Percentiles rank a stretch among this genome's conserved stretches.
Evolutionary conservation across 352 stramenopile species (phyloP).

Genomic region (Globisporangium cederbergense): DNA sequence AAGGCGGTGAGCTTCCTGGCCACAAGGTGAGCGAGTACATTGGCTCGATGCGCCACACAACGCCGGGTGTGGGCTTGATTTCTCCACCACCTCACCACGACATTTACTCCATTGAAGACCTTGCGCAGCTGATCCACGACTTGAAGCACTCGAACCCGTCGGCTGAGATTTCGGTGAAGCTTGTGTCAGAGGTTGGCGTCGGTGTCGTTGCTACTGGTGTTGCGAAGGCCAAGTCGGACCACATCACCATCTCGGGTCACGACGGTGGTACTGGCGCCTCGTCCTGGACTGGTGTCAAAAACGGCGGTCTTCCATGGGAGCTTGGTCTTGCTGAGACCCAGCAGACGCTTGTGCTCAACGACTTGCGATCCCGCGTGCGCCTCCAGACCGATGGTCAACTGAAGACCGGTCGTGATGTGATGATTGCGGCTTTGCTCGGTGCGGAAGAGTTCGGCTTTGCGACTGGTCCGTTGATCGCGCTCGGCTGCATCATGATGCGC

Average conservation of each 20-base stretch:
- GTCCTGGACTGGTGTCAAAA: conserved; percentile 94
- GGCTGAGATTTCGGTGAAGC: conserved; percentile 93
- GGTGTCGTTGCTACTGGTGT: conserved; percentile 93
- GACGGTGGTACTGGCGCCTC: conserved; percentile 95
- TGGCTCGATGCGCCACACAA: conserved; percentile 94
- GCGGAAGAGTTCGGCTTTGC: conserved; percentile 97
- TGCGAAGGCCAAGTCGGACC: conserved; percentile 90
- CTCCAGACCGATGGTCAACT: conserved; percentile 96
- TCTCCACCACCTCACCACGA: conserved; percentile 96
- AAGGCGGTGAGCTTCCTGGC: conserved; percentile 95
- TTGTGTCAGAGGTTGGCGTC: conserved; percentile 96
- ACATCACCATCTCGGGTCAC: conserved; percentile 94
- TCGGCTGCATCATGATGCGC: conserved; percentile 98
- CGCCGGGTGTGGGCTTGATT: conserved; percentile 94
- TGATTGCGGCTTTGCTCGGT: conserved; percentile 92
- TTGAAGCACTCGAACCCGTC: conserved; percentile 95
- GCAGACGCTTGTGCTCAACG: conserved; percentile 96
- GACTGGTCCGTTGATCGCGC: conserved; percentile 92
- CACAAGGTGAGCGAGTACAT: conserved; percentile 97
- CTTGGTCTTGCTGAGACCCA: conserved; percentile 95
- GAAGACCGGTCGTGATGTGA: conserved; percentile 92
- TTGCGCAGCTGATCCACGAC: conserved; percentile 97
- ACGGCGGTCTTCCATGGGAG: conserved; percentile 94
- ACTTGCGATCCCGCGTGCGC: conserved; percentile 89
- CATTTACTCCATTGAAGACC: conserved; percentile 98